Evolutionary conservation across 73 alveolate genomes (phyloP).

Genomic region (Paramecium caudatum): DNA sequence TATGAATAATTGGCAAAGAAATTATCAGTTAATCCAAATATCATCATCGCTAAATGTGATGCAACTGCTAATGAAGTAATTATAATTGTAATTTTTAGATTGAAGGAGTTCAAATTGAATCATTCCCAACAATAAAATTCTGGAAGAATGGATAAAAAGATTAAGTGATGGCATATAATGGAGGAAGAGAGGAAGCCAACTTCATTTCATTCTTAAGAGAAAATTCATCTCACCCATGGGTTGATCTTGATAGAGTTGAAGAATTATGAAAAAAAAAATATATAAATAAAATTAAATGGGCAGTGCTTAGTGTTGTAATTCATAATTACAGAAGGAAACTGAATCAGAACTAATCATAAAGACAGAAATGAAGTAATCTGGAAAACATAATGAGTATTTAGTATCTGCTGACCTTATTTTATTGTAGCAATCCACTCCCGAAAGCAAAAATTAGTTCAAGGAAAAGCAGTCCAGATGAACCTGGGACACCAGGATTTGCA

Average conservation of each 20-base stretch:
- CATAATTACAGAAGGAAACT: background rate
- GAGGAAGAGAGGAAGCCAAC: constrained; percentile 63
- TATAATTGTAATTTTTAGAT: constrained; percentile 61
- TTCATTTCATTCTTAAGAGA: constrained; percentile 63
- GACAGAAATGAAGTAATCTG: constrained; percentile 7
- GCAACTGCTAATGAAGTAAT: constrained; percentile 93
- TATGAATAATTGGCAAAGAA: constrained; percentile 92
- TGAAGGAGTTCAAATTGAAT: constrained; percentile 84
- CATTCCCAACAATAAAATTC: constrained; percentile 96
- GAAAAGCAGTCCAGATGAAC: constrained; percentile 42
- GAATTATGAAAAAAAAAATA: background rate
- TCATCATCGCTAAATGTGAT: constrained; percentile 93
- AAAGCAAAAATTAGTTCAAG: background rate
- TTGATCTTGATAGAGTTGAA: constrained; percentile 40
- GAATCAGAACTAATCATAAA: constrained; percentile 4
- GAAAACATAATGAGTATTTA: constrained; percentile 8
- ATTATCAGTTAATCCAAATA: constrained; percentile 79
- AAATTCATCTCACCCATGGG: constrained; percentile 69
- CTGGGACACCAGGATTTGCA: constrained; percentile 63
- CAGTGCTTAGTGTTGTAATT: constrained; percentile 21
- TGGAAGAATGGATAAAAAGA: constrained; percentile 72
- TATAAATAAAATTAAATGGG: constrained; percentile 15
- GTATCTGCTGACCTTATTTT: background rate
- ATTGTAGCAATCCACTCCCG: constrained; percentile 24
- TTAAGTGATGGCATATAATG: constrained; percentile 42